A percentile compares a stretch with the other conserved stretches of the same genome.
Evolutionary conservation across 345 rosid genomes (phyloP).

Genomic region (Rhodamnia rubescens): DNA sequence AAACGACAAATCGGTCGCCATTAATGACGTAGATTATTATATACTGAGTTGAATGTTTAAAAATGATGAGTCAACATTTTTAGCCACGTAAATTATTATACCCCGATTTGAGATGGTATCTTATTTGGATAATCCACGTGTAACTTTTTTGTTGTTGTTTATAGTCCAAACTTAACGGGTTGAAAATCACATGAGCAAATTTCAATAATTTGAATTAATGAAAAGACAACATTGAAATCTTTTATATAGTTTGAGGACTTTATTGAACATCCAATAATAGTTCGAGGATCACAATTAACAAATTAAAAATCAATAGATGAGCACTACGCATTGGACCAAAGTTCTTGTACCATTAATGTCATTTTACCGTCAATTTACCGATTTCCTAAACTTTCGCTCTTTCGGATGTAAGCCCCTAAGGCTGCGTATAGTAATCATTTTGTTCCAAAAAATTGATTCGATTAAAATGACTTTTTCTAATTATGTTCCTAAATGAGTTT

Average conservation of each 20-base stretch:
- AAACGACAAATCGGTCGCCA: neutral
- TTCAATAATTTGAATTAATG: neutral
- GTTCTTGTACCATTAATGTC: neutral
- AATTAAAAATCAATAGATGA: neutral
- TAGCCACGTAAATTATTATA: neutral
- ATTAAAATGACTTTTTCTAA: too few relatives aligned
- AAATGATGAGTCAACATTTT: neutral
- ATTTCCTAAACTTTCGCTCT: neutral
- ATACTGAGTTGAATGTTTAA: neutral
- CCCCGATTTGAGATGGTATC: neutral
- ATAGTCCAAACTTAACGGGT: neutral
- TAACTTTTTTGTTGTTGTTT: neutral
- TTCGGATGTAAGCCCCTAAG: neutral
- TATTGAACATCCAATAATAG: neutral
- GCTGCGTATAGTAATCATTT: too few relatives aligned
- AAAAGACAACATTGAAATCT: neutral
- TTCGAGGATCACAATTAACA: neutral
- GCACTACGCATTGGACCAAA: neutral
- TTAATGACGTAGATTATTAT: neutral
- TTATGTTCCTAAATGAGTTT: too few relatives aligned
- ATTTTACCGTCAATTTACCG: neutral
- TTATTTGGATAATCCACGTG: neutral
- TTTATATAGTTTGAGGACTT: neutral
- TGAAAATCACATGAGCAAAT: neutral
- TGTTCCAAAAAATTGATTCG: too few relatives aligned